Percentiles rank a stretch among this genome's conserved stretches.
phyloP scores from a whole-genome alignment of 257 asterid species.

The Craterostigma plantagineum region DNA sequence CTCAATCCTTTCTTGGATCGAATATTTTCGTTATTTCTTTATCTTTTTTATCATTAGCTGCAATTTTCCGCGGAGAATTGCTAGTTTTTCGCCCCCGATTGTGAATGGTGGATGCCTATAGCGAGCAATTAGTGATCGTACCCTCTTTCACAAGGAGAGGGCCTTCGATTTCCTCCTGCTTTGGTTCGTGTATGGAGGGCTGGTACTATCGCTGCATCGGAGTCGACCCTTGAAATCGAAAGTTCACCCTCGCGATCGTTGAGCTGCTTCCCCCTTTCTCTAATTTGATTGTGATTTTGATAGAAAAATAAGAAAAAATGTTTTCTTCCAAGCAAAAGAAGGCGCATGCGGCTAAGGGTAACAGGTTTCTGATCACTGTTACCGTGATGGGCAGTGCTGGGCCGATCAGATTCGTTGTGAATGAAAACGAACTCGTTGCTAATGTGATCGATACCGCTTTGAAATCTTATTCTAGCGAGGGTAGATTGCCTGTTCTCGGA shows the following conservation, averaged over 20 bases:
- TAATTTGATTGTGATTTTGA: slow-evolving; percentile 7
- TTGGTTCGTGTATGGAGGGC: slow-evolving; percentile 83
- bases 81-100: neutral
- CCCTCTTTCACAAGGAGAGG: slow-evolving; percentile 54
- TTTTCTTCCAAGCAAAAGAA: slow-evolving; percentile 69
- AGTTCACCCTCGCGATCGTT: neutral
- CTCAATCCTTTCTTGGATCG: no score
- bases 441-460: slow-evolving; percentile 58
- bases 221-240: slow-evolving; percentile 44
- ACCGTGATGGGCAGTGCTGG: slow-evolving; percentile 84
- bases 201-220: slow-evolving; percentile 95
- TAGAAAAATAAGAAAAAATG: slow-evolving; percentile 21
- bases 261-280: neutral
- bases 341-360: slow-evolving; percentile 41
- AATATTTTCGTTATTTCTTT: no score
- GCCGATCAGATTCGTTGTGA: slow-evolving; percentile 76
- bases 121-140: slow-evolving; percentile 49
- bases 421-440: slow-evolving; percentile 58
- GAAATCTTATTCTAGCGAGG: slow-evolving; percentile 77
- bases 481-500: slow-evolving; percentile 74
- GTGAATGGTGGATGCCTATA: slow-evolving; percentile 70
- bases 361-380: slow-evolving; percentile 49
- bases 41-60: no score
- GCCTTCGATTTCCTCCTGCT: slow-evolving; percentile 43
- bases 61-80: no score